A percentile compares a stretch with the other conserved stretches of the same genome.
Conservation (phyloP, 2,329 filamentous ascomycete species). For the Grosmannia clavigera region DNA sequence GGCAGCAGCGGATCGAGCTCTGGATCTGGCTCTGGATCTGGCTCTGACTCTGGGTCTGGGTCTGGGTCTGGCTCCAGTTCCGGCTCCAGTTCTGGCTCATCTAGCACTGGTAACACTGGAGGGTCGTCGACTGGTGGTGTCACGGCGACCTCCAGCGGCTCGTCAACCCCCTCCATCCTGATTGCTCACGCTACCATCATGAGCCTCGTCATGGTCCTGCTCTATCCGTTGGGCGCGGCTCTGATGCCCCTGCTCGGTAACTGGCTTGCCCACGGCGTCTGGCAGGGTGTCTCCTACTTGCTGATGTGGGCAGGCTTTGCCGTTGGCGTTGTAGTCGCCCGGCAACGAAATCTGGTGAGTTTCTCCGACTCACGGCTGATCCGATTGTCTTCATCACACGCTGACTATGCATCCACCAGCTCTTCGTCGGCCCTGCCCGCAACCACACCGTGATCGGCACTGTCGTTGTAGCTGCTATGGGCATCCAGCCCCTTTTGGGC, state of each 20-base stretch:
- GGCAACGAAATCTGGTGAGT: slow-evolving; percentile 29
- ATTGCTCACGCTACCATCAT: slow-evolving; percentile 47
- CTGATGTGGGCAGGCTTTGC: slow-evolving; percentile 49
- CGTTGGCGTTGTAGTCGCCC: slow-evolving; percentile 37
- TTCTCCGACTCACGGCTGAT: neutral
- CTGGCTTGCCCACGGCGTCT: slow-evolving; percentile 43
- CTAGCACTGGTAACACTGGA: neutral
- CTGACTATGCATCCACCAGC: slow-evolving; percentile 22
- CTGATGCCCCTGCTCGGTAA: slow-evolving; percentile 47
- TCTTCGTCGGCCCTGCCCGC: slow-evolving; percentile 26
- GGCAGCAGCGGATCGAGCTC: slow-evolving; percentile 2
- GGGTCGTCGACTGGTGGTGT: neutral
- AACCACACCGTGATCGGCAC: slow-evolving; percentile 45
- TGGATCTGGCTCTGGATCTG: slow-evolving; percentile 6
- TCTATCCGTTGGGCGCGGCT: slow-evolving; percentile 48
- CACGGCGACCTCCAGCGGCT: neutral
- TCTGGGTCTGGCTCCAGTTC: neutral
- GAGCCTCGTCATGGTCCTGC: slow-evolving; percentile 43
- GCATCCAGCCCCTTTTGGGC: slow-evolving; percentile 46
- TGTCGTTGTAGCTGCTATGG: slow-evolving; percentile 39
- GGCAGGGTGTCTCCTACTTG: slow-evolving; percentile 41
- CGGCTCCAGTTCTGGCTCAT: neutral
- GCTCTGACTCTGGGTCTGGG: slow-evolving; percentile 3
- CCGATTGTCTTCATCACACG: neutral
- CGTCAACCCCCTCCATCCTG: slow-evolving; percentile 14